Evolutionary conservation across 352 stramenopile genomes (phyloP), one percentile per base, ranked within the genome.

Genomic region (Globisporangium middletonii): DNA sequence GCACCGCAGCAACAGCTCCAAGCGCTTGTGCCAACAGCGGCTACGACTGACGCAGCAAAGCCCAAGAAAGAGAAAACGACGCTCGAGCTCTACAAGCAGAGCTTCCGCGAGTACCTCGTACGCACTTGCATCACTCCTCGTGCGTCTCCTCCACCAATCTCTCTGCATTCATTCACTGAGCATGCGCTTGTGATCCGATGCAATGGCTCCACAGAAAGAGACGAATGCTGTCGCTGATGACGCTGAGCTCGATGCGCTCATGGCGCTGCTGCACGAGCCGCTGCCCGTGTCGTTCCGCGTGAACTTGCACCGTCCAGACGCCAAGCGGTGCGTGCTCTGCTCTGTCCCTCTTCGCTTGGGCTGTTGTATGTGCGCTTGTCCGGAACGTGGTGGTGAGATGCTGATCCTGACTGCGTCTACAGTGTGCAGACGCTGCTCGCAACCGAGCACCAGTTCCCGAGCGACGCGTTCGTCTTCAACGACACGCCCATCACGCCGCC

Each of bases 281-380:
- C 68, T 94, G 48, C 82, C 84, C 23, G 69, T 94, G 49, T 92
- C 77, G 1, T 94, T 94, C 67, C 84, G 84, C 53, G 62, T 94
- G 27, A 94, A 92, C 62, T 57, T 91, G 30, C 80, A 92, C 52
- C 80, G 79, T 35, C 64, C 71, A 9, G 78, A 89, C 15, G 72
- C 77, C 11, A 33, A 70, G 46, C 71, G 70, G 79, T 79, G 43
- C 43, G 48, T 6, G 30, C 4, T 35, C 30, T 35, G 30, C 30
- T 35, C 30, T 35, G 30, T 35, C 23, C 23, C 23, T 30, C 19
- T 51, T n/a, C 16, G n/a, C 16, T 43, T 27, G 45, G 7, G 23
- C 23, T 23, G 23, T 23, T 43, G 26, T 18, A 53, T 53, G 19
- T 43, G 38, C 15, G 28, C 4, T 50, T 33, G 9, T 45, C 33